These are phyloP conservation scores for Lentinula aciculospora DNA, from an alignment of 768 basidiomycete species.

Conservation along the genomic window DNA sequence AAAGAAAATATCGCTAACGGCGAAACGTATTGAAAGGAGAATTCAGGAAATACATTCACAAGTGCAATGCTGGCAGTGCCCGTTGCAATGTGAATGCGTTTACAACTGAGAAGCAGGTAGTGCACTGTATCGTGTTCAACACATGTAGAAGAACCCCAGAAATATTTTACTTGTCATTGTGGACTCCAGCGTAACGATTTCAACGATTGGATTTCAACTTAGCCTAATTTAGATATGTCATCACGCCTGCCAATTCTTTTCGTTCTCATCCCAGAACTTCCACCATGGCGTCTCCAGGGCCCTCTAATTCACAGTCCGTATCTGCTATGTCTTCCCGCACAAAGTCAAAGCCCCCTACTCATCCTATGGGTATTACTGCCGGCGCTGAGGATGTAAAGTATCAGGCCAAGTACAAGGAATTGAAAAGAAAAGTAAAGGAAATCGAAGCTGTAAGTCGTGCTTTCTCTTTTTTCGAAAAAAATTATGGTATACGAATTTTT, in stretches of 20 bases:
- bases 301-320: slow-evolving; percentile 34
- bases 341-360: slow-evolving; percentile 37
- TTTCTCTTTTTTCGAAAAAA: slow-evolving; percentile 8
- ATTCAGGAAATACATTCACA: neutral
- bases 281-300: slow-evolving; percentile 51
- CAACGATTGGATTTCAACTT: neutral
- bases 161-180: neutral
- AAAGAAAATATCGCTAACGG: no score
- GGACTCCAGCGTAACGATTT: neutral
- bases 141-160: neutral
- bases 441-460: slow-evolving; percentile 63
- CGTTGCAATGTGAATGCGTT: neutral
- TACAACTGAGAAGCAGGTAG: neutral
- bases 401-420: slow-evolving; percentile 81
- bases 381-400: slow-evolving; percentile 85
- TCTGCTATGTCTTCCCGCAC: slow-evolving; percentile 28
- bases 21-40: no score
- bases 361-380: slow-evolving; percentile 61
- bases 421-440: slow-evolving; percentile 84
- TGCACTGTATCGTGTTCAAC: neutral
- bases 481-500: slow-evolving; percentile 14
- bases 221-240: slow-evolving; percentile 7
- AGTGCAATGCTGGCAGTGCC: neutral
- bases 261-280: slow-evolving; percentile 56
- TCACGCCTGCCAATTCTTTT: slow-evolving; percentile 29